These are phyloP conservation scores for Termitomyces sp. DNA, from an alignment of 768 basidiomycete species.

Conservation along the genomic window DNA sequence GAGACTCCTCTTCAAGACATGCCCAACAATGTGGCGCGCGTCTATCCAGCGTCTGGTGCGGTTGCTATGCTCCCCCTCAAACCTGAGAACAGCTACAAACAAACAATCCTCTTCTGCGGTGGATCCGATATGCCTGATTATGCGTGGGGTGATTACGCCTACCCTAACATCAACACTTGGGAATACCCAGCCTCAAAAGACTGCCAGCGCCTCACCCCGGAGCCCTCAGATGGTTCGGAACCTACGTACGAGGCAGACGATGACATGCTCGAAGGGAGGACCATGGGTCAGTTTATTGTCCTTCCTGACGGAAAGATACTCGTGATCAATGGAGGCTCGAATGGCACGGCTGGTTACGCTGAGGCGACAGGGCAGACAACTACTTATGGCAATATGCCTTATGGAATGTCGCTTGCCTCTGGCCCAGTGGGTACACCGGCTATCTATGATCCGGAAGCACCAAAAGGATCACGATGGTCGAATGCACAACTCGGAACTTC, in stretches of 20 bases:
- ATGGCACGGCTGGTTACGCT: slow-evolving; percentile 77
- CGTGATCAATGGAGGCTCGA: slow-evolving; percentile 73
- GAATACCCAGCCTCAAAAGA: slow-evolving; percentile 60
- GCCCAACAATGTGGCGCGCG: slow-evolving; percentile 69
- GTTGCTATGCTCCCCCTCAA: slow-evolving; percentile 87
- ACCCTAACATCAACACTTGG: slow-evolving; percentile 70
- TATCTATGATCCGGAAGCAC: slow-evolving; percentile 60
- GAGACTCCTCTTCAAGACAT: slow-evolving; percentile 66
- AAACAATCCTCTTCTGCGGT: slow-evolving; percentile 86
- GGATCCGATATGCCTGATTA: slow-evolving; percentile 72
- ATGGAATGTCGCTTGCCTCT: slow-evolving; percentile 55
- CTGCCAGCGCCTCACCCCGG: slow-evolving; percentile 83
- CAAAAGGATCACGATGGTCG: slow-evolving; percentile 60
- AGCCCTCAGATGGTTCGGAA: slow-evolving; percentile 61
- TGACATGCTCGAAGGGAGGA: slow-evolving; percentile 64
- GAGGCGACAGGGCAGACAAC: slow-evolving; percentile 35
- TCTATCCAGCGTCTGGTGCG: slow-evolving; percentile 87
- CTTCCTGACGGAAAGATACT: slow-evolving; percentile 74
- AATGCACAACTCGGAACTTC: slow-evolving; percentile 46
- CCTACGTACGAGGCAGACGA: slow-evolving; percentile 67
- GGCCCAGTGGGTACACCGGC: slow-evolving; percentile 60
- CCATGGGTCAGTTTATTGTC: slow-evolving; percentile 89
- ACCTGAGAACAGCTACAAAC: slow-evolving; percentile 79
- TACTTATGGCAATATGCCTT: slow-evolving; percentile 46
- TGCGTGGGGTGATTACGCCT: slow-evolving; percentile 71